A percentile compares a stretch with the other conserved stretches of the same genome.
Conservation (phyloP, 2,329 filamentous ascomycete species). For the Dendryphion nanum region DNA sequence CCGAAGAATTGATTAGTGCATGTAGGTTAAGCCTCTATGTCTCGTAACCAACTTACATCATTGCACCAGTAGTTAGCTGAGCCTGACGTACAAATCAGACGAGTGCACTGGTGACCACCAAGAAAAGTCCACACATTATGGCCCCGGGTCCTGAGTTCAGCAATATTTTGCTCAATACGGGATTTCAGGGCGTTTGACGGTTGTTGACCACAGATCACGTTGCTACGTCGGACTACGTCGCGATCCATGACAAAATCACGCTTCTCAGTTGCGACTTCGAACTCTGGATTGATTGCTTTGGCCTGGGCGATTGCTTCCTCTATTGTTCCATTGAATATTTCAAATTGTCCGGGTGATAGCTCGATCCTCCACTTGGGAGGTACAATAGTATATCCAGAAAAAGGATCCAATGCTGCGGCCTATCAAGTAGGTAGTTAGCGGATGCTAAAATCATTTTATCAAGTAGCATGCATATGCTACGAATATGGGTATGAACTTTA, state of each 20-base stretch:
- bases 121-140: not conserved
- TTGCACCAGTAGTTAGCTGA: not conserved
- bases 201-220: not conserved
- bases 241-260: not conserved
- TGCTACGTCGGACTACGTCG: not conserved
- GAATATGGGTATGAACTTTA: not conserved
- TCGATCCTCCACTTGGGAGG: not conserved
- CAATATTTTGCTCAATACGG: conserved; percentile 1
- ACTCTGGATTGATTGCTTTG: not conserved
- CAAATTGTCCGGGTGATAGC: not conserved
- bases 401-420: not conserved
- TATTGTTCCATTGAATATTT: not conserved
- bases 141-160: not conserved
- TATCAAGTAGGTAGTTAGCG: not conserved
- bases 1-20: not conserved
- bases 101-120: not conserved
- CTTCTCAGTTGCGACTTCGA: not conserved
- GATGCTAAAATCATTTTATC: not conserved
- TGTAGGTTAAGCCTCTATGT: not conserved
- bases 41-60: not conserved
- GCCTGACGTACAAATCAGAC: not conserved
- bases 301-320: not conserved
- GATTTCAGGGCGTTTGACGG: not conserved
- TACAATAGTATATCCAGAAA: not conserved
- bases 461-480: not conserved